phyloP scores from a whole-genome alignment of 108 stramenopile species.

The Nitzschia inconspicua region DNA sequence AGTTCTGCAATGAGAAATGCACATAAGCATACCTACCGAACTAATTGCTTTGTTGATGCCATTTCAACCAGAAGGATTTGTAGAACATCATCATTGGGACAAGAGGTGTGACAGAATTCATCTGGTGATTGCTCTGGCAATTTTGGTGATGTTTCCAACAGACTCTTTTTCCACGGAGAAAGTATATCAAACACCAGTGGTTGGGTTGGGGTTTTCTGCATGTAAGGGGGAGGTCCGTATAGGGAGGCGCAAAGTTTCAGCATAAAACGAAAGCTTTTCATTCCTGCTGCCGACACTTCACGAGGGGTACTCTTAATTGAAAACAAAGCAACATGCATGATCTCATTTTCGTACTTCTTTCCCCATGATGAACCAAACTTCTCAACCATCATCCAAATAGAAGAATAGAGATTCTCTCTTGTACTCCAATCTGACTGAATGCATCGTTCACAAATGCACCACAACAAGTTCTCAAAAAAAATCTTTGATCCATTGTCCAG shows the following conservation, averaged over 20 bases:
- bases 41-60: constrained; percentile 60
- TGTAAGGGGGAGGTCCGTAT: constrained; percentile 44
- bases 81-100: constrained; percentile 41
- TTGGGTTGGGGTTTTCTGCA: constrained; percentile 12
- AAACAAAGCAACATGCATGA: constrained; percentile 69
- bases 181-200: constrained; percentile 31
- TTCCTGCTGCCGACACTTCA: constrained; percentile 51
- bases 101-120: background rate
- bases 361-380: constrained; percentile 49
- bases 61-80: constrained; percentile 59
- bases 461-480: constrained; percentile 57
- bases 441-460: constrained; percentile 42
- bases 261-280: constrained; percentile 60
- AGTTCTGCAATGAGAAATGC: background rate
- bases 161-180: constrained; percentile 4
- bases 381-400: constrained; percentile 39
- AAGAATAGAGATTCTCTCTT: constrained; percentile 39
- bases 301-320: constrained; percentile 67
- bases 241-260: constrained; percentile 44
- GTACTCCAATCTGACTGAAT: constrained; percentile 46
- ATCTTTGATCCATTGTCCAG: constrained; percentile 23
- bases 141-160: background rate
- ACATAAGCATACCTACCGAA: constrained; percentile 66
- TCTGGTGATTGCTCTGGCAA: background rate
- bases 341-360: constrained; percentile 59